These are phyloP conservation scores for Meyerozyma guilliermondii DNA, from an alignment of 1,139 yeast genomes.

Conservation along the genomic window DNA sequence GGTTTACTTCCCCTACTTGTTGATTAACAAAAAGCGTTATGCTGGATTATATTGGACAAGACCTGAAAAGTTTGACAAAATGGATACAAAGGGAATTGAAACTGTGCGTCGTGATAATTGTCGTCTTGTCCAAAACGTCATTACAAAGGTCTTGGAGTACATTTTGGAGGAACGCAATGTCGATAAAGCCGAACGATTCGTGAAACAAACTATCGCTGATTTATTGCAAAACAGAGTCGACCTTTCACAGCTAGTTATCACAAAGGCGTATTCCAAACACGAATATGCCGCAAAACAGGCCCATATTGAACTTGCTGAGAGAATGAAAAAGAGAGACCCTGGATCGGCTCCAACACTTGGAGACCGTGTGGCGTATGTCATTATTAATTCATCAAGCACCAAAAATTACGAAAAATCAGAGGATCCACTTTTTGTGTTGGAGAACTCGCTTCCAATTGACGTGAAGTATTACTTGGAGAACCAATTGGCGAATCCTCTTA, in stretches of 20 bases:
- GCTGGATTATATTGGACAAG: conserved; percentile 97
- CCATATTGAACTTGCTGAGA: conserved; percentile 91
- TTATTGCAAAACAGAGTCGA: conserved; percentile 87
- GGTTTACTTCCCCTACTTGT: conserved; percentile 88
- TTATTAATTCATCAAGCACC: conserved; percentile 76
- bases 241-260: conserved; percentile 87
- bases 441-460: conserved; percentile 88
- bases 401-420: conserved; percentile 95
- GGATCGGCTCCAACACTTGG: conserved; percentile 97
- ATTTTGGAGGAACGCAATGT: conserved; percentile 88
- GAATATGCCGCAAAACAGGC: conserved; percentile 97
- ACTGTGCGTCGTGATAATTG: conserved; percentile 98
- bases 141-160: conserved; percentile 82
- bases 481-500: conserved; percentile 87
- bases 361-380: conserved; percentile 97
- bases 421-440: conserved; percentile 90
- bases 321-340: conserved; percentile 95
- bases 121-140: conserved; percentile 87
- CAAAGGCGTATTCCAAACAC: conserved; percentile 83
- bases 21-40: conserved; percentile 92
- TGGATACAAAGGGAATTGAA: conserved; percentile 98
- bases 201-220: conserved; percentile 85
- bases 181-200: conserved; percentile 79
- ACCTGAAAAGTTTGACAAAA: conserved; percentile 84
- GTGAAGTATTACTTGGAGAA: conserved; percentile 91